phyloP scores from a whole-genome alignment of 2,329 filamentous ascomycete genomes.

The Corinectria fuckeliana region DNA sequence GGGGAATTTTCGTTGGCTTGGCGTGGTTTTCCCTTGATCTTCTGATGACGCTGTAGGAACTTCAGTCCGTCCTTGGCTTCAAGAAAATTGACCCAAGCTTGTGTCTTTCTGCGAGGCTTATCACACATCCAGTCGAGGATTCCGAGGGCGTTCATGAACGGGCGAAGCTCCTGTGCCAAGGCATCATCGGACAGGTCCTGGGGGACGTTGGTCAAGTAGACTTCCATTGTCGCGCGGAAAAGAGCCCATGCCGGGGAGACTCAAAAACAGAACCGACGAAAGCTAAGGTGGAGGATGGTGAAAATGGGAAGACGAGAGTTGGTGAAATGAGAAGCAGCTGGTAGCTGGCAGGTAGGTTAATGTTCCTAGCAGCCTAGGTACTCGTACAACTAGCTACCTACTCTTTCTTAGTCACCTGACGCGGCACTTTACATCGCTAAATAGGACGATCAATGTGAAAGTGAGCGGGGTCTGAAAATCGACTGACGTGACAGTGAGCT shows the following conservation, averaged over 20 bases:
- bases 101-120: constrained; percentile 45
- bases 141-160: constrained; percentile 47
- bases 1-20: constrained; percentile 11
- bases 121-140: constrained; percentile 53
- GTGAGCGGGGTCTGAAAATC: not conserved
- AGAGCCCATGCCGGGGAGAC: not conserved
- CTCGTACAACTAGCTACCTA: not conserved
- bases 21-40: constrained; percentile 16
- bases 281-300: not conserved
- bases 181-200: constrained; percentile 45
- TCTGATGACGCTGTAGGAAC: constrained; percentile 51
- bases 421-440: not conserved
- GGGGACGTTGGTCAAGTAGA: constrained; percentile 53
- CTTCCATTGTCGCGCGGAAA: constrained; percentile 48
- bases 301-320: not conserved
- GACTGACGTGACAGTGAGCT: not conserved
- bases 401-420: not conserved
- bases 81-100: constrained; percentile 54
- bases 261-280: not conserved
- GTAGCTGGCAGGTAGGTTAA: not conserved
- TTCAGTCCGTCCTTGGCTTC: constrained; percentile 44
- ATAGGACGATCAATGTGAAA: not conserved
- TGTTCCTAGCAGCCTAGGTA: too few relatives aligned
- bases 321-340: not conserved
- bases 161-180: constrained; percentile 48